Evolutionary conservation across 2,329 filamentous ascomycete species (phyloP).

Genomic region (Aureobasidium sp.): DNA sequence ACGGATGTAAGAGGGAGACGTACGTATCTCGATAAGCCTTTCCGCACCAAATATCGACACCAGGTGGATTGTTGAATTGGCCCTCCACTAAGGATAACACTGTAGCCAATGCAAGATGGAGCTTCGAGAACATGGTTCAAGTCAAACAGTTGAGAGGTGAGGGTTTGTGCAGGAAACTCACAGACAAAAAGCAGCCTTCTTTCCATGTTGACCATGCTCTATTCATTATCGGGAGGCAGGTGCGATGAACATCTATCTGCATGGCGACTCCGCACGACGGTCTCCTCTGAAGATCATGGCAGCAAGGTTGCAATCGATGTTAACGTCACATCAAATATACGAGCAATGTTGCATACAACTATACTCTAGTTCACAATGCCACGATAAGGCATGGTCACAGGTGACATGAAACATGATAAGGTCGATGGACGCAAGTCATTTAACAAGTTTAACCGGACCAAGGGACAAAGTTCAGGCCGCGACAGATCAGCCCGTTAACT

Average conservation of each 20-base stretch:
- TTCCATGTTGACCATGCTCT: not conserved
- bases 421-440: not conserved
- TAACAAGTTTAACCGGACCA: not conserved
- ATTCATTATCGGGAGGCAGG: not conserved
- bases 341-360: not conserved
- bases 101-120: not conserved
- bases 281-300: not conserved
- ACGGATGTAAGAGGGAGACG: not conserved
- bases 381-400: not conserved
- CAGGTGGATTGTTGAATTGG: constrained; percentile 22
- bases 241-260: not conserved
- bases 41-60: constrained; percentile 42
- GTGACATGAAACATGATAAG: not conserved
- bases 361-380: not conserved
- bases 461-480: not conserved
- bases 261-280: not conserved
- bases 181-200: not conserved
- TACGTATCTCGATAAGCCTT: constrained; percentile 33
- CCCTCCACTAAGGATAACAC: not conserved
- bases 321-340: not conserved
- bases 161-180: not conserved
- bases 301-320: not conserved
- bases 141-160: not conserved
- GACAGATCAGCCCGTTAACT: not conserved
- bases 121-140: not conserved